A percentile compares a stretch with the other conserved stretches of the same genome.
These are phyloP conservation scores for Coemansia sp. DNA, from an alignment of 192 early-diverging fungal species.

Conservation along the genomic window DNA sequence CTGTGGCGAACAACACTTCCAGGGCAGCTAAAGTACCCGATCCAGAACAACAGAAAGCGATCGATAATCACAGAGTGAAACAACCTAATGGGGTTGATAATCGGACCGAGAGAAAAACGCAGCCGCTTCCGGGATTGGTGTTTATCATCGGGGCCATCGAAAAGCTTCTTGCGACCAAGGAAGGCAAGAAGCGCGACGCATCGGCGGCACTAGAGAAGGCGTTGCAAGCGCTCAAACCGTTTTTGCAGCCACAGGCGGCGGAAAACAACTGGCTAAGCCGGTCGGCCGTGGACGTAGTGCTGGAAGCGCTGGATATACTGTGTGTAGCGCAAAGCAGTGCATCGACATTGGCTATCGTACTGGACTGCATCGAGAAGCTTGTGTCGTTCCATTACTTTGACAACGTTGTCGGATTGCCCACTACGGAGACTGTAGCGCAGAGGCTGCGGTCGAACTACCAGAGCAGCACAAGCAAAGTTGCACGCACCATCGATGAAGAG, in stretches of 20 bases:
- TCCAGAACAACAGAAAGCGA: background rate
- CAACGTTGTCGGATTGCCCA: conserved; percentile 27
- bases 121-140: conserved; percentile 49
- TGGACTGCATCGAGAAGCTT: conserved; percentile 83
- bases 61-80: background rate
- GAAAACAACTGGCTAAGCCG: conserved; percentile 20
- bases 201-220: conserved; percentile 55
- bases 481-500: conserved; percentile 1
- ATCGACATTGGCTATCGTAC: conserved; percentile 62
- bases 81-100: background rate
- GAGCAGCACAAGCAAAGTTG: conserved; percentile 4
- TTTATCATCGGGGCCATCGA: conserved; percentile 68
- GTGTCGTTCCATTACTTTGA: conserved; percentile 66
- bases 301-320: conserved; percentile 69
- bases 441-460: conserved; percentile 17
- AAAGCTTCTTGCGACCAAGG: conserved; percentile 58
- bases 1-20: background rate
- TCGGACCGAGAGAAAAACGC: background rate
- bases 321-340: conserved; percentile 64
- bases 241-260: conserved; percentile 9
- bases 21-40: conserved; percentile 2
- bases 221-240: conserved; percentile 21
- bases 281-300: conserved; percentile 49
- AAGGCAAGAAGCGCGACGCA: conserved; percentile 55
- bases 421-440: conserved; percentile 10